Evolutionary conservation across 176 grass and related monocot species (phyloP).

Genomic region (Carex myosuroides): DNA sequence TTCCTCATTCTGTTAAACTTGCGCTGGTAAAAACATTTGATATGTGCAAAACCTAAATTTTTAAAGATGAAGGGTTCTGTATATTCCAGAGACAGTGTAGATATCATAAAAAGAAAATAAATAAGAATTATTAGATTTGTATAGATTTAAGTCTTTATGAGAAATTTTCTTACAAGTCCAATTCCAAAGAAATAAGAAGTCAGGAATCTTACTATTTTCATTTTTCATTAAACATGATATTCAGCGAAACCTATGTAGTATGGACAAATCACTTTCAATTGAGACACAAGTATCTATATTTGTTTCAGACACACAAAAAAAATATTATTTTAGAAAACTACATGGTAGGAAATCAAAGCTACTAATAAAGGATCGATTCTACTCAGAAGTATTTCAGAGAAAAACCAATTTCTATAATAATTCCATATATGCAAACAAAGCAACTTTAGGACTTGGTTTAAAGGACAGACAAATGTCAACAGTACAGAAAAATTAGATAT

Average conservation of each 20-base stretch:
- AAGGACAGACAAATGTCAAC: background rate
- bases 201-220: no score
- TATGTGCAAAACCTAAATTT: background rate
- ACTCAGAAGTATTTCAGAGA: background rate
- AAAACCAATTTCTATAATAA: background rate
- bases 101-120: no score
- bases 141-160: no score
- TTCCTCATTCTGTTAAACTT: background rate
- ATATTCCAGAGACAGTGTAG: no score
- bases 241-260: no score
- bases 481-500: background rate
- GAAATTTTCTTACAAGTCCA: no score
- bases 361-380: background rate
- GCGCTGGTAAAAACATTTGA: no score
- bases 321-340: background rate
- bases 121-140: no score
- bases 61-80: no score
- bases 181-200: no score
- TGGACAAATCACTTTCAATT: no score
- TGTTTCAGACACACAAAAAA: background rate
- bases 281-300: background rate
- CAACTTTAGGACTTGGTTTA: background rate
- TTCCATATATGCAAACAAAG: background rate
- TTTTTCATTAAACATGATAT: no score
- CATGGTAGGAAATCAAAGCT: background rate